Evolutionary conservation across 108 stramenopile genomes (phyloP), one percentile per base, ranked within the genome.

Genomic region (Poteriospumella lacustris): DNA sequence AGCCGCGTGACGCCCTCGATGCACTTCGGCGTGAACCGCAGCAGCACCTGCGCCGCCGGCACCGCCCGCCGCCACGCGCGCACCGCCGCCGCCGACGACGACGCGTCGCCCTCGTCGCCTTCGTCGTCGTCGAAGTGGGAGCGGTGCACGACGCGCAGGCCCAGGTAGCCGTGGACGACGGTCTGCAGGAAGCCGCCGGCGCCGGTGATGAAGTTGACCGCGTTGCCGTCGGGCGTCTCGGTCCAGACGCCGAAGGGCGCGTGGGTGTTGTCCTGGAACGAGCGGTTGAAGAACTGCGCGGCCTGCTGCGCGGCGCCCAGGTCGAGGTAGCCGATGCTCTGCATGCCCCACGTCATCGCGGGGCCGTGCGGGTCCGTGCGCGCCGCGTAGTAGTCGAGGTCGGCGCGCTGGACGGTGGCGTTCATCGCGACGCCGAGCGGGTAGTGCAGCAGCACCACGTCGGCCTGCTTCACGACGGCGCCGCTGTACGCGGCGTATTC

Each of bases 171-270:
- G 0, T 40, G 40, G 12, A 67, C 9, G n/a, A 59, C 12, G 0
- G 76, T 58, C 39, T 76, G 76, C 29, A 76, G 28, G 1, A 76
- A 76, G 9, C 58, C 76, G 0, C 76, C 76, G 0, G 76, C 76
- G 28, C 52, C 76, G 24, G 76, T 47, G 26, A 59, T 26, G 34
- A 76, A 76, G 59, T 58, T 59, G 3, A 38, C 47, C 3, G 42
- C 47, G 2, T 76, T 76, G 9, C 52, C 52, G 3, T 41, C 40
- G 36, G 64, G 39, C 19, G 64, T 67, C 19, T 67, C 64, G 9
- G 64, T 58, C 52, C 44, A 58, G 9, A 59, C 52, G 39, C 12
- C 15, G 31, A 76, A 76, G 0, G 76, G 52, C 0, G 15, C n/a
- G 12, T 76, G 76, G 9, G 41, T 31, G 12, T 76, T 59, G 28